Evolutionary conservation across 345 rosid species (phyloP).

Genomic region (Citropsis articulata): DNA sequence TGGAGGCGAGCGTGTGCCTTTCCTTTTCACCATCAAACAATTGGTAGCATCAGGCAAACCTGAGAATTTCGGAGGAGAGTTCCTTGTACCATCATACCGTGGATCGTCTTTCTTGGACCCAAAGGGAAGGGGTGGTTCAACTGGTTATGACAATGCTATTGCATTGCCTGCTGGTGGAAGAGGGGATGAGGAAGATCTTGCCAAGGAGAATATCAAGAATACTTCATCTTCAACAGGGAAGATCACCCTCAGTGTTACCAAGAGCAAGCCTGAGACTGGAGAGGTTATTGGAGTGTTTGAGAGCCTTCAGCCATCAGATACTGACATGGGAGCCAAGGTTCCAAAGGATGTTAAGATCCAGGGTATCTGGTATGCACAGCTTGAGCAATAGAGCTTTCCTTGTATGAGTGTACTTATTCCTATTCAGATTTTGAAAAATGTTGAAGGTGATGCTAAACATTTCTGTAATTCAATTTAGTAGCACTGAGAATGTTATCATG

Average conservation of each 20-base stretch:
- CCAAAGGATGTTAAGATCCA: conserved; percentile 97
- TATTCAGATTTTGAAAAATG: conserved; percentile 36
- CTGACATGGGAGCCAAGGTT: conserved; percentile 91
- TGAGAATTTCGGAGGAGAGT: conserved; percentile 65
- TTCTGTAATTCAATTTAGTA: conserved; percentile 26
- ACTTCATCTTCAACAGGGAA: conserved; percentile 67
- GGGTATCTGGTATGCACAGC: conserved; percentile 97
- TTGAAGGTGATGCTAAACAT: conserved; percentile 30
- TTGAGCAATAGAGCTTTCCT: conserved; percentile 46
- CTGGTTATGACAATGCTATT: conserved; percentile 85
- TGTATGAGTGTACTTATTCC: conserved; percentile 19
- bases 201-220: conserved; percentile 81
- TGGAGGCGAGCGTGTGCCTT: conserved; percentile 87
- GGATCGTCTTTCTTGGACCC: conserved; percentile 93
- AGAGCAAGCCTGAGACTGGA: conserved; percentile 86
- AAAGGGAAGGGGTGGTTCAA: conserved; percentile 86
- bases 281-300: conserved; percentile 95
- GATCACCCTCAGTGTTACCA: conserved; percentile 75
- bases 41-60: conserved; percentile 83
- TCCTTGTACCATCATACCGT: conserved; percentile 74
- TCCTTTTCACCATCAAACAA: conserved; percentile 85
- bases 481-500: conserved; percentile 18
- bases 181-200: conserved; percentile 90
- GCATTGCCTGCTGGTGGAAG: conserved; percentile 96
- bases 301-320: conserved; percentile 97